Base-by-base conservation (phyloP, 1,284 basidiomycete species). In the Heterobasidion occidentale region DNA sequence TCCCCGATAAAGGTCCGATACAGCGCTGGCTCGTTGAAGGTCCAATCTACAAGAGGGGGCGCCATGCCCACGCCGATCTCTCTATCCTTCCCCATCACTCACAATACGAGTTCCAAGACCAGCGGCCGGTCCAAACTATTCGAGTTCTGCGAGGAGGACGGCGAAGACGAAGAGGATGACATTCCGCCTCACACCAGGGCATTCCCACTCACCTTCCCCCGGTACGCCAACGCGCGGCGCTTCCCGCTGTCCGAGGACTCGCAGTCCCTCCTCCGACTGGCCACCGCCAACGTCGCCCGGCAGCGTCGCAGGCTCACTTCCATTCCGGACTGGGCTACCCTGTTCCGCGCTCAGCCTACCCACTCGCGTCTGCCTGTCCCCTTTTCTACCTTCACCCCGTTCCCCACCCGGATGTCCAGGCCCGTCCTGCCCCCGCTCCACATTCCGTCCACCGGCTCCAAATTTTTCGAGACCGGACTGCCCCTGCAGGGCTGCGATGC, bases 311-410 rank as follows among this genome's bases (percentile, higher is more conserved):
- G 38, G 38, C 38, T n/a, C 38, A 42, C 12, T 42, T 42, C n/a
- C 38, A 42, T 12, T 12, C 38, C n/a, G 12, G 38, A 42, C 38
- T 42, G 38, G 11, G 70, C 61, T 74, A 42, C 38, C 38, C n/a
- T 12, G n/a, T 42, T n/a, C 7, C 38, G 38, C 12, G 38, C 38
- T 8, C 11, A n/a, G 38, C n/a, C 38, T 42, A 11, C 11, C 38
- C 12, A 42, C 12, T n/a, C n/a, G 6, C 38, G 38, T 8, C 7
- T 12, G 38, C 11, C 38, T 42, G 8, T 11, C 12, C 12, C 38
- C n/a, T 42, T n/a, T 9, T 42, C 38, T 9, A 42, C 11, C 11
- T n/a, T 42, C 38, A 42, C 7, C 0, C 27, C 27, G 27, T 27
- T 27, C 27, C 27, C 27, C 27, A 27, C 27, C 27, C 27, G 27